Evolutionary conservation across 1,284 basidiomycete genomes (phyloP).

Genomic region (Peniophora sp.): DNA sequence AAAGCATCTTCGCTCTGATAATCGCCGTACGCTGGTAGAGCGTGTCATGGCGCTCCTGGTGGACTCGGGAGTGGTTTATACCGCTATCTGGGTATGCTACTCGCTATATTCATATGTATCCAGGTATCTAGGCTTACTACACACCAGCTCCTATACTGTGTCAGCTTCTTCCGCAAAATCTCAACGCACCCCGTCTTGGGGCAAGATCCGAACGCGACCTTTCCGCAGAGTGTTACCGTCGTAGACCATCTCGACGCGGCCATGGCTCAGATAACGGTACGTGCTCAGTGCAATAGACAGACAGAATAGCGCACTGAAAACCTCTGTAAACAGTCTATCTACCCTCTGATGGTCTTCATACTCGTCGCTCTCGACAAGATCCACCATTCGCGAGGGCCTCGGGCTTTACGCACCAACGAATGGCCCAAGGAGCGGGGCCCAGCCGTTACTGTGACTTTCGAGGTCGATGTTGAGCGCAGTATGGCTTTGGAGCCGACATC

Average conservation of each 20-base stretch:
- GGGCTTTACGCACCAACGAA: too few relatives aligned
- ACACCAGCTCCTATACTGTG: neutral
- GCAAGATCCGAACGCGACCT: neutral
- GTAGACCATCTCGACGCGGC: neutral
- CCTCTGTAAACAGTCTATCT: neutral
- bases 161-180: neutral
- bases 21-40: neutral
- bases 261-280: neutral
- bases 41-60: neutral
- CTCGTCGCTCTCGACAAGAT: neutral
- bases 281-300: neutral
- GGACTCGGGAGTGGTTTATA: neutral
- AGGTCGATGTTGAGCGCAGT: too few relatives aligned
- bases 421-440: too few relatives aligned
- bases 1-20: neutral
- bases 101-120: neutral
- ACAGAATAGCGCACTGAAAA: neutral
- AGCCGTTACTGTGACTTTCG: too few relatives aligned
- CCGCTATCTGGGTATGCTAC: neutral
- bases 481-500: too few relatives aligned
- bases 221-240: neutral
- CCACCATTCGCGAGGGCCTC: slow-evolving; percentile 7
- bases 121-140: neutral
- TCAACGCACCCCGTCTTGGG: neutral
- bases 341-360: neutral